Base-by-base conservation (phyloP, 306 rosid genomes). In the Quillaja saponaria region DNA sequence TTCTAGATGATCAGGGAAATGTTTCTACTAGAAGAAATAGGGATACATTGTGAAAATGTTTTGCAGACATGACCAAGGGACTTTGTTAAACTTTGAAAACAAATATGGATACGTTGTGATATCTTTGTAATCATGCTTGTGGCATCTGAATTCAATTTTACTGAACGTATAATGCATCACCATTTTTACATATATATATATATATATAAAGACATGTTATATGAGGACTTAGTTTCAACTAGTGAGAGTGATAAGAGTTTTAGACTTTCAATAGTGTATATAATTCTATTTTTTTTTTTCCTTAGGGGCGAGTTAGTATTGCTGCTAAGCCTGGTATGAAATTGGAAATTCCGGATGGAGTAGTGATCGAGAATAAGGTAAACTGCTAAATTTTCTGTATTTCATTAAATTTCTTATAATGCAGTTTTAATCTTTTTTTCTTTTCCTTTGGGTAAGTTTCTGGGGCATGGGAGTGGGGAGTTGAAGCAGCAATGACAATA, bases 341-440 rank as follows among this genome's bases (percentile, higher is more conserved):
- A 57, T 61, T 85, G 78, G 88, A 88, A 82, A 85, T 88, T 58
- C 88, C 96, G 0, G 86, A 81, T 51, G 86, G 90, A 45, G 72
- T 41, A 2, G 76, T 82, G 37, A 70, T 88, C 51, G 86, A 79
- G 59, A 84, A 83, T 64, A 73, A 83, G 96, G 96, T 81, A 61
- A 60, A 45, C 6, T 25, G 25, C 42, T 17, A n/a, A n/a, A n/a
- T n/a, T n/a, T n/a, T n/a, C n/a, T n/a, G n/a, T n/a, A n/a, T n/a
- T n/a, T 33, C 61, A 13, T 50, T 16, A 50, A 37, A 44, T 56
- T 21, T 8, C 57, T 45, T 55, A 45, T 46, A 14, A 46, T 15
- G 45, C 45, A 18, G 14, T 19, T 37, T 10, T 46, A 68, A 57
- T 20, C 40, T 55, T 35, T 10, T 9, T 7, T 20, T 28, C n/a